These are phyloP conservation scores for Plasmodium chabaudi DNA, from an alignment of 169 alveolate species.

Conservation along the genomic window DNA sequence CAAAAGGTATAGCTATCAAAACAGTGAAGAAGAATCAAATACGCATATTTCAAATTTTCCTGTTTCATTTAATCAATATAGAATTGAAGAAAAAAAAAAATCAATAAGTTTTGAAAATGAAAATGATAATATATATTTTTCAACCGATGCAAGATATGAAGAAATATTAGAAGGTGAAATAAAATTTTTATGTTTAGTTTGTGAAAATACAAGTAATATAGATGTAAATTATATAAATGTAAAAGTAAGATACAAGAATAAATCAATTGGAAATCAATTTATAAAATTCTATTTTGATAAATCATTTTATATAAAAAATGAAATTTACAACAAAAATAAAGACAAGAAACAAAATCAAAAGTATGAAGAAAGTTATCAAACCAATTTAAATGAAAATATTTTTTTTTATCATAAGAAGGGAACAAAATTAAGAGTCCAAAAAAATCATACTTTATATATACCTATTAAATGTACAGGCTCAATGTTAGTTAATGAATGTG, in stretches of 20 bases:
- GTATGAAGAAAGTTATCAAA: too few species aligned
- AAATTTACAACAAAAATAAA: not conserved
- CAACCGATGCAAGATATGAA: conserved; percentile 51
- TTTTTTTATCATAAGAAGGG: conserved; percentile 5
- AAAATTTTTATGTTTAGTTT: conserved; percentile 43
- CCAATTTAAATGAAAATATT: not conserved
- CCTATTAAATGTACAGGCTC: conserved; percentile 70
- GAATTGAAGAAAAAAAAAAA: conserved; percentile 2
- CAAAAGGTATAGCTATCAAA: not conserved
- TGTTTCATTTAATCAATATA: not conserved
- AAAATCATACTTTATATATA: conserved; percentile 34
- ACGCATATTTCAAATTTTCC: not conserved
- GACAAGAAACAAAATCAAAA: too few species aligned
- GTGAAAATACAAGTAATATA: conserved; percentile 48
- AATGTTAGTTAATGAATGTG: conserved; percentile 43
- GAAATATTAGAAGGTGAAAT: conserved; percentile 75
- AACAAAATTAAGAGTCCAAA: conserved; percentile 10
- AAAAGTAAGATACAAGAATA: conserved; percentile 27
- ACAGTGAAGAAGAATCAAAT: not conserved
- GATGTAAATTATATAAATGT: conserved; percentile 46
- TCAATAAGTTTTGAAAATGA: not conserved
- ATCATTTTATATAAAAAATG: conserved; percentile 34
- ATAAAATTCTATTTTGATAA: conserved; percentile 47
- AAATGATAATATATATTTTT: conserved; percentile 31
- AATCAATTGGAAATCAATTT: conserved; percentile 17